Conservation (phyloP, 2,329 filamentous ascomycete species). For the Dothidotthia symphoricarpi region DNA sequence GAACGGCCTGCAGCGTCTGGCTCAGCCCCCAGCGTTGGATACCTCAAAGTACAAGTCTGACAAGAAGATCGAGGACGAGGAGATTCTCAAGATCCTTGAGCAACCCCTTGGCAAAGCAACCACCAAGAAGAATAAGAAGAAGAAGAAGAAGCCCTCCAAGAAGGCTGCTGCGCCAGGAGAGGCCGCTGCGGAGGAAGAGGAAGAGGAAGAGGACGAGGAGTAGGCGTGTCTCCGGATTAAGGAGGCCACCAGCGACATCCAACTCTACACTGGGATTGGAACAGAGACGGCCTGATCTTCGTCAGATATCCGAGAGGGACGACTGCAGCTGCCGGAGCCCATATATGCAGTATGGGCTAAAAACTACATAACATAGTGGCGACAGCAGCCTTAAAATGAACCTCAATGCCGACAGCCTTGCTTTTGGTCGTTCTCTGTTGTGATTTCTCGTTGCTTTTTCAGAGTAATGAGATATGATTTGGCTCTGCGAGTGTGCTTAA, state of each 20-base stretch:
- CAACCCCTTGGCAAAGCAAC: constrained; percentile 68
- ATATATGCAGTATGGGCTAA: neutral
- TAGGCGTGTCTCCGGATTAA: too few relatives aligned
- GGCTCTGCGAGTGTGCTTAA: too few relatives aligned
- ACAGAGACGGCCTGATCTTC: too few relatives aligned
- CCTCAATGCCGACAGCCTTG: neutral
- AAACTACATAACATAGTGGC: constrained; percentile 9
- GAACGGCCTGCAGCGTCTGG: constrained; percentile 88
- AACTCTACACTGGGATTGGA: too few relatives aligned
- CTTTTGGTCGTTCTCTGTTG: too few relatives aligned
- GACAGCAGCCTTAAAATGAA: constrained; percentile 14
- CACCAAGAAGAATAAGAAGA: constrained; percentile 80
- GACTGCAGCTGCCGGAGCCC: too few relatives aligned
- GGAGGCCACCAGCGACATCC: too few relatives aligned
- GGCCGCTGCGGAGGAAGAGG: constrained; percentile 45
- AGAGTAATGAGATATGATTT: too few relatives aligned
- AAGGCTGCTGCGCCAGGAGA: constrained; percentile 55
- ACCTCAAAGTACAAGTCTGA: constrained; percentile 83
- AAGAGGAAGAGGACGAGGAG: constrained; percentile 40
- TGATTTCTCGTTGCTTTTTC: too few relatives aligned
- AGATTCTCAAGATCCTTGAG: constrained; percentile 91
- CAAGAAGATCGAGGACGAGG: constrained; percentile 97
- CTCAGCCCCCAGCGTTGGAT: constrained; percentile 72
- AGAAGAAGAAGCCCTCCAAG: constrained; percentile 71
- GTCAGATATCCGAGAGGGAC: too few relatives aligned